These are phyloP conservation scores for Larix sibirica DNA, from an alignment of 83 land plant genomes.

Conservation along the genomic window DNA sequence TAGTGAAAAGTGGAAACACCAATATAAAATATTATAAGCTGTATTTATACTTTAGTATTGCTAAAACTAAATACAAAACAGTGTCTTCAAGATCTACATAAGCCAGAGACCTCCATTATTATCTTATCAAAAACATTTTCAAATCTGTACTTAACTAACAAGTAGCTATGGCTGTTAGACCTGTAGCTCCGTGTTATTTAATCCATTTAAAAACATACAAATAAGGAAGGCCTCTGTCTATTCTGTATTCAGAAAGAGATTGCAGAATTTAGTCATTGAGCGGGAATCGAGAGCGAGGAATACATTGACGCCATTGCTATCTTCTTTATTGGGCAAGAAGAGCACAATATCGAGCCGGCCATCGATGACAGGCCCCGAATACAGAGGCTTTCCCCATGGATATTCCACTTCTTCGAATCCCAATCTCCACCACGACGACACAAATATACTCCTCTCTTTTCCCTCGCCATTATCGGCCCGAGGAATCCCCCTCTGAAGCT, in stretches of 20 bases:
- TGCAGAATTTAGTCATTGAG: slow-evolving; percentile 25
- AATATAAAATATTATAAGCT: too few relatives aligned
- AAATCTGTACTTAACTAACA: too few relatives aligned
- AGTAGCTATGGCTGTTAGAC: too few relatives aligned
- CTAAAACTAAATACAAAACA: too few relatives aligned
- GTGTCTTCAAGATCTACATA: too few relatives aligned
- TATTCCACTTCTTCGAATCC: slow-evolving; percentile 41
- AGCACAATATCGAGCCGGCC: slow-evolving; percentile 29
- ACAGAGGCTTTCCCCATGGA: slow-evolving; percentile 43
- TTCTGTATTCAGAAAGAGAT: slow-evolving; percentile 11
- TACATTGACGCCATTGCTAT: slow-evolving; percentile 18
- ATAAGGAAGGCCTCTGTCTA: too few relatives aligned
- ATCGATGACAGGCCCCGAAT: slow-evolving; percentile 27
- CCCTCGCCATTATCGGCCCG: slow-evolving; percentile 42
- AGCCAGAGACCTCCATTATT: too few relatives aligned
- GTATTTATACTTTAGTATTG: too few relatives aligned
- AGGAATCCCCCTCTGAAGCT: slow-evolving; percentile 28
- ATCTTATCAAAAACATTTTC: too few relatives aligned
- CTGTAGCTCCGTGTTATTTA: too few relatives aligned
- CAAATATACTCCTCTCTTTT: background rate
- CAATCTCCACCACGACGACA: slow-evolving; percentile 47
- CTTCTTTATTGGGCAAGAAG: slow-evolving; percentile 27
- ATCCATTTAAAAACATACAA: too few relatives aligned
- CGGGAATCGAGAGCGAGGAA: slow-evolving; percentile 23
- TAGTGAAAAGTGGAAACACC: too few relatives aligned